phyloP scores from a whole-genome alignment of 371 early-diverging fungal genomes.

The Thermomucor indicae-seudaticae region DNA sequence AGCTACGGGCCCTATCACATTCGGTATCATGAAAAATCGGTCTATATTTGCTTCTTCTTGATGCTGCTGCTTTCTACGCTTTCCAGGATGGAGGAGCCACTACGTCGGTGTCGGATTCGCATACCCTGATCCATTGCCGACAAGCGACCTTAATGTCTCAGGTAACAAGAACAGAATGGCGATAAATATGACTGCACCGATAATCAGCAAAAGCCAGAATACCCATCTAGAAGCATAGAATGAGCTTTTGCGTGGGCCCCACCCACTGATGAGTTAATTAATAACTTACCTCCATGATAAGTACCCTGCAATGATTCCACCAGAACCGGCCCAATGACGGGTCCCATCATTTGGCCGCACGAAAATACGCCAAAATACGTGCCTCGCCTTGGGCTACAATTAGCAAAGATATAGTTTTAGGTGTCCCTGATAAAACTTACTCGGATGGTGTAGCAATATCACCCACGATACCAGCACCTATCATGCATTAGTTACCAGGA shows the following conservation, averaged over 20 bases:
- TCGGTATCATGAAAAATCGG: slow-evolving; percentile 6
- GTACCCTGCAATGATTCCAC: slow-evolving; percentile 14
- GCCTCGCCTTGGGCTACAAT: slow-evolving; percentile 27
- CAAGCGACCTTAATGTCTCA: slow-evolving; percentile 55
- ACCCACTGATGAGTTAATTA: too few relatives aligned
- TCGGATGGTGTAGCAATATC: slow-evolving; percentile 54
- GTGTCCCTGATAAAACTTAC: slow-evolving; percentile 13
- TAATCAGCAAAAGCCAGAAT: slow-evolving; percentile 51
- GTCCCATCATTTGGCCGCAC: slow-evolving; percentile 26
- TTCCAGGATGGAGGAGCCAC: too few relatives aligned
- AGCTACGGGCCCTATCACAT: slow-evolving; percentile 3
- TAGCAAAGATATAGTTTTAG: neutral
- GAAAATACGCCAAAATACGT: slow-evolving; percentile 51
- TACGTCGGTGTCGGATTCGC: slow-evolving; percentile 26
- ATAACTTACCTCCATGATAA: slow-evolving; percentile 4
- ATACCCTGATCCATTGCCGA: slow-evolving; percentile 27
- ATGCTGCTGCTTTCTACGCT: too few relatives aligned
- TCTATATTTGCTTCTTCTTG: too few relatives aligned
- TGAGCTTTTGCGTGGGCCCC: too few relatives aligned
- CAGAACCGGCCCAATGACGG: slow-evolving; percentile 53
- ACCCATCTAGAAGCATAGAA: slow-evolving; percentile 23
- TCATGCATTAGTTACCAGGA: neutral
- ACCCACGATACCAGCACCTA: slow-evolving; percentile 29
- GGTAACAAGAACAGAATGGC: slow-evolving; percentile 50
- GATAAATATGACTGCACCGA: slow-evolving; percentile 44